phyloP scores from a whole-genome alignment of 2,329 filamentous ascomycete species.

The Aspergillus fijiensis region DNA sequence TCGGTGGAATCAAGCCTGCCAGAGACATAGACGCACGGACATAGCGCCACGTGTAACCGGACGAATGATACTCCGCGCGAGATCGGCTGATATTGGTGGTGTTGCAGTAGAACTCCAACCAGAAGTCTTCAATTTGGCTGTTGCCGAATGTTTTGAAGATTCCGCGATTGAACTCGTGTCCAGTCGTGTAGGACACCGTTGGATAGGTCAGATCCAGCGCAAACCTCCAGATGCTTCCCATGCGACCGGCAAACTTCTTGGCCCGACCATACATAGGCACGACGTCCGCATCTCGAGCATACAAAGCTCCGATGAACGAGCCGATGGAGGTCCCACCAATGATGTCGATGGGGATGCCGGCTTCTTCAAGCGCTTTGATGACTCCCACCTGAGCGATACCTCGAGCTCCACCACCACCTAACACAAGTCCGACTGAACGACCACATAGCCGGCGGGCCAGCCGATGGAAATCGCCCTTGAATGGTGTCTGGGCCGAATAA shows the following conservation, averaged over 20 bases:
- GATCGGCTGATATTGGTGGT: conserved; percentile 98
- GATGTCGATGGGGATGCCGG: conserved; percentile 92
- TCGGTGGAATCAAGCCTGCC: conserved; percentile 83
- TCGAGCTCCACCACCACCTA: conserved; percentile 88
- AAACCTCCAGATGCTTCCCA: conserved; percentile 99
- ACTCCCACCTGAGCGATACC: conserved; percentile 92
- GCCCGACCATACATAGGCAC: conserved; percentile 95
- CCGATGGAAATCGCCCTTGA: conserved; percentile 95
- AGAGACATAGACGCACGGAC: conserved; percentile 96
- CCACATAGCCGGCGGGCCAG: conserved; percentile 86
- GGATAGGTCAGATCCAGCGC: conserved; percentile 94
- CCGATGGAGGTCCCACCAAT: conserved; percentile 96
- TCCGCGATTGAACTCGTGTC: conserved; percentile 97
- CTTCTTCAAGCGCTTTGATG: conserved; percentile 91
- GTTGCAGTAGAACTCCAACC: conserved; percentile 98
- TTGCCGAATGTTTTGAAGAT: conserved; percentile 99
- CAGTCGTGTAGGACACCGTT: conserved; percentile 93
- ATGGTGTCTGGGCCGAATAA: conserved; percentile 87
- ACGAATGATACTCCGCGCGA: conserved; percentile 87
- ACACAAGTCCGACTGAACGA: conserved; percentile 88
- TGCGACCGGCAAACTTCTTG: conserved; percentile 97
- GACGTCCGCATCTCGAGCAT: conserved; percentile 92
- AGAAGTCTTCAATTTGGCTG: conserved; percentile 97
- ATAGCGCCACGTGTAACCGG: conserved; percentile 96
- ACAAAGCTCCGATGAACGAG: conserved; percentile 89